These are phyloP conservation scores for Crithidia bombi DNA, from an alignment of 208 protist species.

Conservation along the genomic window DNA sequence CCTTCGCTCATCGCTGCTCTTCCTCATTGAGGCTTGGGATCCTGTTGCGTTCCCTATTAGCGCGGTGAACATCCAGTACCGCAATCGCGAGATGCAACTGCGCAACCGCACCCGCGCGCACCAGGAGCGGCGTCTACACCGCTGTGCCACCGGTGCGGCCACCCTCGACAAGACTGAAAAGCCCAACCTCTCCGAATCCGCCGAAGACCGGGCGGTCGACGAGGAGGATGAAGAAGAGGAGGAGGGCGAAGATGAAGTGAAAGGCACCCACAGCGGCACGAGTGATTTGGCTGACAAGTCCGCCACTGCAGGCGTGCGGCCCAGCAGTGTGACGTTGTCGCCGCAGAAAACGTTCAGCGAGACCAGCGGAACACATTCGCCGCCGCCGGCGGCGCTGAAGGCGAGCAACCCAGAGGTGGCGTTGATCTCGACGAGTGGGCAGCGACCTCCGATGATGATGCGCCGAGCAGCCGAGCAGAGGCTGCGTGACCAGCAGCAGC, in stretches of 20 bases:
- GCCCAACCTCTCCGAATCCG: constrained; percentile 1
- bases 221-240: constrained; percentile 9
- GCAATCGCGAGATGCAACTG: constrained; percentile 29
- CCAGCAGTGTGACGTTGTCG: constrained; percentile 16
- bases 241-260: neutral
- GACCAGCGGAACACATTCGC: constrained; percentile 7
- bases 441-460: constrained; percentile 33
- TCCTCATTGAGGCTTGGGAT: constrained; percentile 75
- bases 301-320: neutral
- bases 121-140: constrained; percentile 23
- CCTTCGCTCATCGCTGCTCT: constrained; percentile 60
- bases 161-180: neutral
- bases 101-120: constrained; percentile 27
- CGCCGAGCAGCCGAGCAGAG: constrained; percentile 21
- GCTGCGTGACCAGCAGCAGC: constrained; percentile 30
- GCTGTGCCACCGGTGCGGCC: constrained; percentile 2
- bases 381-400: constrained; percentile 16
- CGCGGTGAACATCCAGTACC: constrained; percentile 37
- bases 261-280: neutral
- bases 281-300: constrained; percentile 16
- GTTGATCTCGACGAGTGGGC: constrained; percentile 34
- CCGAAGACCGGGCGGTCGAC: neutral
- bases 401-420: constrained; percentile 17
- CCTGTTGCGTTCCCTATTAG: constrained; percentile 59
- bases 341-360: constrained; percentile 3